Evolutionary conservation across 225 moss, liverwort and hornwort genomes (phyloP), one percentile per base, ranked within the genome.

Genomic region (Neckera pumila): DNA sequence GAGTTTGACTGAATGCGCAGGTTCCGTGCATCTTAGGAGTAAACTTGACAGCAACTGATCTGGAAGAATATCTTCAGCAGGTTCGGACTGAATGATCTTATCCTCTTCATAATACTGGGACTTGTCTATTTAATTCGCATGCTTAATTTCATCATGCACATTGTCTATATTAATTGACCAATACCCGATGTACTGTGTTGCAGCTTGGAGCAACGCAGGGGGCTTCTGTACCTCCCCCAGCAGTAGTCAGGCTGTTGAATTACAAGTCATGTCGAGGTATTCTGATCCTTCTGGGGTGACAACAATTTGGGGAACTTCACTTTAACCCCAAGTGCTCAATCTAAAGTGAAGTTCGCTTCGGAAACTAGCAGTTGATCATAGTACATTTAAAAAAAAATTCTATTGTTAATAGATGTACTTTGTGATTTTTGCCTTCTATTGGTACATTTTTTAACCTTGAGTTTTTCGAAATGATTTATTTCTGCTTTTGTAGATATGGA

Each of bases 251-350:
- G 90, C 87, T 99, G 86, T 93, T 99, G 57, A 99, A 99, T 86
- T 90, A 96, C 91, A 99, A 99, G 92, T 95, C 99, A 36, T 99
- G 99, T 82, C 94, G 97, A 94, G 99, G 99, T 97, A 92, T 28
- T 67, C 51, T 82, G 86, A 56, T 43, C 54, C 20, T 60, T 60
- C 13, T 53, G 23, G 60, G 80, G 53, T 77, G 82, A 72, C 36
- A 59, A 66, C 17, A 49, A 26, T 43, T 53, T 83, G 31, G n/a
- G 74, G 75, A 85, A 63, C 27, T 71, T 77, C 54, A 43, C 49
- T 83, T 83, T n/a, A 75, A 16, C 6, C 22, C 58, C 17, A 59
- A 72, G 33, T 73, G 31, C 72, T 20, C 58, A 18, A 67, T 51
- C 83, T 51, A 53, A 28, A 83, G 17, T 83, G 36, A 66, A 53